Base-by-base conservation (phyloP, 305 asterid genomes). In the Fraxinus nigra region DNA sequence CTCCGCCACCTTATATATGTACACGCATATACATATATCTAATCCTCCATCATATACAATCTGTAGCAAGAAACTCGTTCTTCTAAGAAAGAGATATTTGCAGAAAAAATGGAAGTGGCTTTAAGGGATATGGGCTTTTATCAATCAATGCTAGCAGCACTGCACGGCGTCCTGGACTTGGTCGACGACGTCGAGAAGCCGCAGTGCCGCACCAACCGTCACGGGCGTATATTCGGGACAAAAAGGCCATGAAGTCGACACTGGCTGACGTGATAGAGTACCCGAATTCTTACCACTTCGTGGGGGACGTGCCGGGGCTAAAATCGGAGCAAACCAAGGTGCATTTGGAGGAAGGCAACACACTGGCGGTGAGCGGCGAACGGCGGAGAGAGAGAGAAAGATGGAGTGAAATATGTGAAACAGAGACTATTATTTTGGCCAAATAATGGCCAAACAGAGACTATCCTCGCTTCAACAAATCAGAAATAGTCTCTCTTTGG, bases 271-370 rank as follows among this genome's bases (percentile, higher is more conserved):
- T 83, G 35, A 81, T 77, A 1, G 85, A 85, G 75, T 80, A 51
- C 75, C 83, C 81, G 0, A 77, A 83, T 3, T 40, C 83, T 4
- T 80, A 80, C 43, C 72, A 48, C 14, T 83, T 80, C 18, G 61
- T 86, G 34, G 73, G 80, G 51, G 86, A 86, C 76, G 80, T 86
- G 85, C 88, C 88, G 33, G 85, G 83, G 9, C 46, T 86, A 8
- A 83, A 86, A 13, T 5, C 79, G 0, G 85, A 70, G 37, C 76
- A 80, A 5, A 69, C 83, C 32, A 74, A 65, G 24, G 85, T 86
- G 7, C 88, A 83, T 1, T 4, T 86, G 46, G 88, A 86, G 79
- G 88, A 86, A 0, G 81, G 69, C n/a, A 86, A 78, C 46, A 48
- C 72, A 14, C 51, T 86, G 24, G 79, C 80, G 40, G 81, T 78